Percentiles rank a stretch among this genome's conserved stretches.
phyloP scores from a whole-genome alignment of 2,329 filamentous ascomycete genomes.

The Thelonectria olida region DNA sequence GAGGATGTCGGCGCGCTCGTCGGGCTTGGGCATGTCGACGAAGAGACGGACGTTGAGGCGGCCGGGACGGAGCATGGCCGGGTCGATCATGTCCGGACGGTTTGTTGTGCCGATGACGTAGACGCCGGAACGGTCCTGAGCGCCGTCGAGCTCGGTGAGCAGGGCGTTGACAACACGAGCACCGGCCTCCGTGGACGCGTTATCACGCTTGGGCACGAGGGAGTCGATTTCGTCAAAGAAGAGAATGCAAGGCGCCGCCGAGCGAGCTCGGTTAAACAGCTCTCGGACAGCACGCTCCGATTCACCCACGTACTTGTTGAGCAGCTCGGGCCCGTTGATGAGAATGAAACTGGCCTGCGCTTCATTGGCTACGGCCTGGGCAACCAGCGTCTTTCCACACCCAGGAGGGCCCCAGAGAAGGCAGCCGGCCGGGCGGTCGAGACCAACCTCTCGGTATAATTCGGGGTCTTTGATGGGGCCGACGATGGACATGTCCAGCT shows the following conservation, averaged over 20 bases:
- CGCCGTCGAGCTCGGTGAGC: slow-evolving; percentile 91
- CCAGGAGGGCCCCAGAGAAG: slow-evolving; percentile 96
- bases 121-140: slow-evolving; percentile 81
- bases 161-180: slow-evolving; percentile 94
- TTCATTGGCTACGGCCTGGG: slow-evolving; percentile 95
- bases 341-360: slow-evolving; percentile 98
- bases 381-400: slow-evolving; percentile 95
- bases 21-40: slow-evolving; percentile 82
- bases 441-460: slow-evolving; percentile 78
- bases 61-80: slow-evolving; percentile 91
- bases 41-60: slow-evolving; percentile 89
- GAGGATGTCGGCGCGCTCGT: slow-evolving; percentile 87
- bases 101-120: slow-evolving; percentile 97
- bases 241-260: slow-evolving; percentile 89
- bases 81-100: slow-evolving; percentile 94
- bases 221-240: slow-evolving; percentile 99
- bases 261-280: slow-evolving; percentile 87
- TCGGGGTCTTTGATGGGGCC: slow-evolving; percentile 87
- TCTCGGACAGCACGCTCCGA: slow-evolving; percentile 92
- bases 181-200: slow-evolving; percentile 80
- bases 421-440: slow-evolving; percentile 84
- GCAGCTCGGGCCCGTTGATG: slow-evolving; percentile 92
- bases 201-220: slow-evolving; percentile 84
- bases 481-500: slow-evolving; percentile 87
- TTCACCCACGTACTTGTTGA: slow-evolving; percentile 98